phyloP scores from a whole-genome alignment of 768 basidiomycete species.

The Krasilnikovozyma curviuscula region DNA sequence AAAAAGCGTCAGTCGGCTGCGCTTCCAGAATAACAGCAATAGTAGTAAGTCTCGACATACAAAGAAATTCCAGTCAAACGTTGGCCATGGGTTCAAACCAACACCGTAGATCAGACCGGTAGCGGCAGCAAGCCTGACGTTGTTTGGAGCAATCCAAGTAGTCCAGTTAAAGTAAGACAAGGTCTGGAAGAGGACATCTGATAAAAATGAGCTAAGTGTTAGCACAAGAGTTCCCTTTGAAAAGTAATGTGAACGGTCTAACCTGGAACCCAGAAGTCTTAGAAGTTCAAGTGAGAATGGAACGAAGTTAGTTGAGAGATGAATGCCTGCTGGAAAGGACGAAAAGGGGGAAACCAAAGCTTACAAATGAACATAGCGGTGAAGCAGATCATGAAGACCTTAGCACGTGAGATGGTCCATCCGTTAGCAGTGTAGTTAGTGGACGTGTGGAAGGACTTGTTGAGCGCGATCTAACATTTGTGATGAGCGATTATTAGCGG shows the following conservation, averaged over 20 bases:
- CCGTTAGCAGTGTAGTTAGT: constrained; percentile 17
- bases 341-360: neutral
- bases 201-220: too few relatives aligned
- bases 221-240: too few relatives aligned
- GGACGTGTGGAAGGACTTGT: constrained; percentile 18
- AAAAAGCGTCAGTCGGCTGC: too few relatives aligned
- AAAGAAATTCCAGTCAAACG: constrained; percentile 26
- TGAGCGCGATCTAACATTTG: constrained; percentile 23
- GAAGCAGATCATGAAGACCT: constrained; percentile 14
- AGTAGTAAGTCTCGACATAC: neutral
- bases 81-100: constrained; percentile 26
- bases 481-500: too few relatives aligned
- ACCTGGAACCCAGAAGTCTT: too few relatives aligned
- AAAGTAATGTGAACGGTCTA: too few relatives aligned
- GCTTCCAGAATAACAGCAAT: too few relatives aligned
- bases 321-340: neutral
- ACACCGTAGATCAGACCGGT: constrained; percentile 24
- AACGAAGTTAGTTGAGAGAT: too few relatives aligned
- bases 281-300: too few relatives aligned
- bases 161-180: constrained; percentile 16
- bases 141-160: constrained; percentile 30
- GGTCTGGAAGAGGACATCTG: neutral
- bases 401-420: constrained; percentile 15
- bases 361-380: constrained; percentile 16
- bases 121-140: constrained; percentile 23